Base-by-base conservation (phyloP, 352 stramenopile genomes). In the Hyaloperonospora brassicae region DNA sequence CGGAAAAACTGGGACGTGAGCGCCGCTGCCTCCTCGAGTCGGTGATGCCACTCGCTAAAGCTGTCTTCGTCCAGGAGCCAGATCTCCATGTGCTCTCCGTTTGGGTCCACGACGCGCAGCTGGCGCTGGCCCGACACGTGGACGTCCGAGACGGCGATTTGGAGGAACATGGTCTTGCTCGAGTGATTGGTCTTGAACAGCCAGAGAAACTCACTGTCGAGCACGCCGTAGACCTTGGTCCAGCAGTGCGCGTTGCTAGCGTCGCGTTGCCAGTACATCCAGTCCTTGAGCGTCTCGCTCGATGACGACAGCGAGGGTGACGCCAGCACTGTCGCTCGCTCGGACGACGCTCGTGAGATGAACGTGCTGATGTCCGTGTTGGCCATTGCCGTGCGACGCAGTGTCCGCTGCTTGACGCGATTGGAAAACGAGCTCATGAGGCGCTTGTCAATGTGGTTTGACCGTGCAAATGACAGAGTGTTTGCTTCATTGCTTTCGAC, bases 231-330 rank as follows among this genome's bases (percentile, higher is more conserved):
- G 22, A 91, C 78, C 51, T 87, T 89, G 49, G 78, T 91, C 80
- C 80, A 91, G 72, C 80, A 87, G 54, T 75, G 64, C 23, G 61
- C 58, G 45, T 89, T 80, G 53, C 48, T 66, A 23, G 70, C 73
- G 50, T 91, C 80, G 22, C 80, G 80, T 59, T 91, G 76, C 80
- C 80, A 91, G 72, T 91, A 89, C 60, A 91, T 79, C 80, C 80
- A 91, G 55, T 87, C 76, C 50, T 88, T 73, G 1, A 88, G 61
- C 38, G 64, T 64, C 22, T 79, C 72, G 22, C 50, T 42, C 14
- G 57, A 45, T 7, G 60, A 72, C 23, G 66, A 72, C 10, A 68
- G 47, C 36, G 61, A 68, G 13, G 60, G 55, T 1, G 68, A 64
- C 46, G 43, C 47, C 9, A 85, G 55, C 43, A 87, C 68, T 24